These are phyloP conservation scores for Brassica cretica DNA, from an alignment of 345 rosid species.

Conservation along the genomic window DNA sequence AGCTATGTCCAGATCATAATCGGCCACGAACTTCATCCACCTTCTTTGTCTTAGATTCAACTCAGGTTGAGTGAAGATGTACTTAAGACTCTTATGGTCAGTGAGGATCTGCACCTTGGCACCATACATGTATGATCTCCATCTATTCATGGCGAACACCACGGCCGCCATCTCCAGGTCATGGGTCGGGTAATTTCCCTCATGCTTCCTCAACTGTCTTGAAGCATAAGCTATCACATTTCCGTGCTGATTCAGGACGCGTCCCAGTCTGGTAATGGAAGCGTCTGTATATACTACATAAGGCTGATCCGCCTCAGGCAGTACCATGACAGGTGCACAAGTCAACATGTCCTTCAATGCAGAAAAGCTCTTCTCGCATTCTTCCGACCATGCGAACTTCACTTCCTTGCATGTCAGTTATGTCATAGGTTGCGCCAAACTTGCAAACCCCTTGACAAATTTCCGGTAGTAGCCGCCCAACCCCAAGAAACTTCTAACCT, in stretches of 20 bases:
- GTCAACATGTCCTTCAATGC: background rate
- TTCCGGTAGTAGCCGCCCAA: background rate
- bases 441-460: background rate
- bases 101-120: background rate
- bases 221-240: background rate
- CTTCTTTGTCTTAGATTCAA: background rate
- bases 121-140: background rate
- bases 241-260: background rate
- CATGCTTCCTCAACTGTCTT: background rate
- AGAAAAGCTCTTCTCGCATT: background rate
- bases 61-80: background rate
- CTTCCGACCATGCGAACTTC: background rate
- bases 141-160: background rate
- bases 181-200: background rate
- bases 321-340: background rate
- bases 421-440: background rate
- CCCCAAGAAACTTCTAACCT: background rate
- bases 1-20: background rate
- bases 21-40: background rate
- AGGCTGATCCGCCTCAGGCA: background rate
- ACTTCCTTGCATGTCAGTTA: background rate
- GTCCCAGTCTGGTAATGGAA: background rate
- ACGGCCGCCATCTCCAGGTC: background rate
- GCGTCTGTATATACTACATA: background rate
- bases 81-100: background rate